Evolutionary conservation across 2,329 filamentous ascomycete genomes (phyloP), one percentile per base, ranked within the genome.

Genomic region (Colletotrichum sansevieriae): DNA sequence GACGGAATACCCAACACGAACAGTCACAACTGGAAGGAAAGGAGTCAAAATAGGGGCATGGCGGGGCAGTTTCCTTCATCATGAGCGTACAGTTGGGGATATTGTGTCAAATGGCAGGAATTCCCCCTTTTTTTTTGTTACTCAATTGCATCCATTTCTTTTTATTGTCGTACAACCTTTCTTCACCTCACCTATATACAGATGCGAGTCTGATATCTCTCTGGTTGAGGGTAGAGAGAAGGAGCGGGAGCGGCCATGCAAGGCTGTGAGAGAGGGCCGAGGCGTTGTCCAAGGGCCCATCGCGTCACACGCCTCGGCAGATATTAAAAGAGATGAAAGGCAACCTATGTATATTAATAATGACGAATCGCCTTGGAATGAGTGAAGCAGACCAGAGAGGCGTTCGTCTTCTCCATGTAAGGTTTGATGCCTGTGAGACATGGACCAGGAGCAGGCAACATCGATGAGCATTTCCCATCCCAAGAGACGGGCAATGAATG

Each of bases 1-100:
- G 63, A 70, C 67, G 63, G 37, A 61, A 68, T 68, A 70, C 67
- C 63, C 67, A 63, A 63, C 63, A 68, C 52, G 67, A 66, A 54
- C 51, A 66, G 67, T 66, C 56, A 68, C 63, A 67, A 39, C 49
- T 47, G 65, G 65, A 47, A 65, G 67, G 51, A 68, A 70, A 70
- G 67, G 67, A 70, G 67, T 70, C 67, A 59, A 43, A 68, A 68
- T 70, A 63, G 58, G 63, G 49, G 57, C 67, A 70, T 63, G 63
- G 63, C 63, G 47, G 64, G 63, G 57, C 39, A 54, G 44, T 68
- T 70, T 68, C 68, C 51, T 70, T 67, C 41, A 63, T 58, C 63
- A 65, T 55, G 62, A 68, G 55, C 56, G 41, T 35, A 46, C 43
- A 51, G 41, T 56, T 49, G 41, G 62, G 55, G 43, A 29, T 49